These are phyloP conservation scores for Leishmania lainsoni DNA, from an alignment of 208 protist genomes.

Conservation along the genomic window DNA sequence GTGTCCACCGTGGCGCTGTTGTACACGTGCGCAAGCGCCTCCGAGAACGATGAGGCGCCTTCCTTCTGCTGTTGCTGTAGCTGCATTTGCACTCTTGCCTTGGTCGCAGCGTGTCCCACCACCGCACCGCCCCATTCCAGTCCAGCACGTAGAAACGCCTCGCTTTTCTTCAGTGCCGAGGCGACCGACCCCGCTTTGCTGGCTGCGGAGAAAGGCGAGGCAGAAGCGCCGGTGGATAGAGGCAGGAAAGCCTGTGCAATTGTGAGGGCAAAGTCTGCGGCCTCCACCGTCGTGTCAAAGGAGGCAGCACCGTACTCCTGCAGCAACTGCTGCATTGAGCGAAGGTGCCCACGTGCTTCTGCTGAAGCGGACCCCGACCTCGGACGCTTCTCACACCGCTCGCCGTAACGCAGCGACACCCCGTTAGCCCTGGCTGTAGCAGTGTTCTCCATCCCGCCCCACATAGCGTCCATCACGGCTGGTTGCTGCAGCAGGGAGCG, in stretches of 20 bases:
- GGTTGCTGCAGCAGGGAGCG: constrained; percentile 16
- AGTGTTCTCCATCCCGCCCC: constrained; percentile 16
- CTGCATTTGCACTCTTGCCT: constrained; percentile 28
- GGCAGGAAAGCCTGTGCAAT: constrained; percentile 64
- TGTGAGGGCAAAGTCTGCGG: constrained; percentile 52
- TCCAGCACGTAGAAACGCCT: constrained; percentile 22
- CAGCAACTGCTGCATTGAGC: constrained; percentile 29
- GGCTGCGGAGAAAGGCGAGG: background rate
- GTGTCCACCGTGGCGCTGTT: constrained; percentile 77
- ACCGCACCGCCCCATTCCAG: constrained; percentile 35
- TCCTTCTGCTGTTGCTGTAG: constrained; percentile 31
- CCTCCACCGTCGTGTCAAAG: constrained; percentile 59
- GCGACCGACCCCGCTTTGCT: background rate
- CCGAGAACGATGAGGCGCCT: constrained; percentile 5
- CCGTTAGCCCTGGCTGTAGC: background rate
- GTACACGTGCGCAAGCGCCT: constrained; percentile 21
- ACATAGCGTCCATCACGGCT: constrained; percentile 31
- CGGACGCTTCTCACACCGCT: constrained; percentile 10
- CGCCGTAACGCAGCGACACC: background rate
- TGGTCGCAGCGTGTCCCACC: constrained; percentile 26
- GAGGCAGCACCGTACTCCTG: constrained; percentile 48
- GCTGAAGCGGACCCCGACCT: background rate
- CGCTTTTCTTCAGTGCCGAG: constrained; percentile 8
- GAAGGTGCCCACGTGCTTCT: constrained; percentile 15
- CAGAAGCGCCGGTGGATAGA: constrained; percentile 13